Conservation (phyloP, 768 basidiomycete genomes). For the Agrocybe praecox region DNA sequence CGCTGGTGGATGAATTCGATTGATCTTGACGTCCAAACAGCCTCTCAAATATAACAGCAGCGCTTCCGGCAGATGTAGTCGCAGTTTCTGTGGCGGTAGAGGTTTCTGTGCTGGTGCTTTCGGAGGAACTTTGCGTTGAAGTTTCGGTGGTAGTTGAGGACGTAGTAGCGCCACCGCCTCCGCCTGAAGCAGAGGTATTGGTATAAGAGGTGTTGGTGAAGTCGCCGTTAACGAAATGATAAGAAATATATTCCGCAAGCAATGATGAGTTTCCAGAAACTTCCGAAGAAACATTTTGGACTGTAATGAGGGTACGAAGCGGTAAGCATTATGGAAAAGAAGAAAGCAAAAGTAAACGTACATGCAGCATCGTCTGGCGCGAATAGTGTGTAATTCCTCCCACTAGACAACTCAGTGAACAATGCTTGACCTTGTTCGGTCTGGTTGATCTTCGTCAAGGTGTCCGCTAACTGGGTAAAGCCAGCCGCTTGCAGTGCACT, state of each 20-base stretch:
- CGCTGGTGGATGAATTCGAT: background rate
- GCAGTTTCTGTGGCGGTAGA: slow-evolving; percentile 3
- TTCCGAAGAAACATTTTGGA: slow-evolving; percentile 28
- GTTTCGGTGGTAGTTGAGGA: slow-evolving; percentile 1
- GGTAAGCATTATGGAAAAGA: slow-evolving; percentile 12
- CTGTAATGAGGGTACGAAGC: slow-evolving; percentile 11
- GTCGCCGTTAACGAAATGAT: slow-evolving; percentile 59
- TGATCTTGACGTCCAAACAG: slow-evolving; percentile 7
- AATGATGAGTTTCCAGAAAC: slow-evolving; percentile 20
- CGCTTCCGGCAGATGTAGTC: background rate
- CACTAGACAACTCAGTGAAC: slow-evolving; percentile 43
- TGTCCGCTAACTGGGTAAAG: slow-evolving; percentile 42
- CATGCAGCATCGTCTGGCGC: slow-evolving; percentile 59
- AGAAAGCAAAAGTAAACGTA: slow-evolving; percentile 26
- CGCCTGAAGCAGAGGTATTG: slow-evolving; percentile 11
- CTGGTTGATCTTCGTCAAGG: slow-evolving; percentile 42
- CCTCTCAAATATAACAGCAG: slow-evolving; percentile 12
- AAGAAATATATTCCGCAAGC: slow-evolving; percentile 53
- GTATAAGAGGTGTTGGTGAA: slow-evolving; percentile 30
- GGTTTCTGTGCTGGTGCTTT: background rate
- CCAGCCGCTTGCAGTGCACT: slow-evolving; percentile 39
- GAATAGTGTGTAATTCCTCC: slow-evolving; percentile 51
- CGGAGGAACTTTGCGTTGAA: slow-evolving; percentile 3
- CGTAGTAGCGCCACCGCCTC: slow-evolving; percentile 8
- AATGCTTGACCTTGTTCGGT: slow-evolving; percentile 45